Evolutionary conservation across 371 early-diverging fungal species (phyloP).

Genomic region (Mucor sp.): DNA sequence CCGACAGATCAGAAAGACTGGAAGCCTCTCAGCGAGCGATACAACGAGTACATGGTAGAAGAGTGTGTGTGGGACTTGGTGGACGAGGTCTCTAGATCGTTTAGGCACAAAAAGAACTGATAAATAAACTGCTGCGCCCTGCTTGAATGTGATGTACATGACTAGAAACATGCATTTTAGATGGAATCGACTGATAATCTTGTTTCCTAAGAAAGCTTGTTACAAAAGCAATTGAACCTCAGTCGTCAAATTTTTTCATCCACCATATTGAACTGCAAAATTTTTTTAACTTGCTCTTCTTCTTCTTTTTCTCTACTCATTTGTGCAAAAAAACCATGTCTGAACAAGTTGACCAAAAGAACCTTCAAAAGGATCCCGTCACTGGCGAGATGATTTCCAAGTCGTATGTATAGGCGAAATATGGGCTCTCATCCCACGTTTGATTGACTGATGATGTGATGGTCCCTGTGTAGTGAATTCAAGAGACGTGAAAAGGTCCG

Average conservation of each 20-base stretch:
- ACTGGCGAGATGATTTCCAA: constrained; percentile 97
- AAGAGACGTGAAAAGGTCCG: constrained; percentile 93
- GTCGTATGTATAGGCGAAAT: constrained; percentile 59
- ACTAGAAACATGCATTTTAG: background rate
- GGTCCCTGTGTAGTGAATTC: constrained; percentile 69
- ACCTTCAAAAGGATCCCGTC: constrained; percentile 80
- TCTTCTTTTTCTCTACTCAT: background rate
- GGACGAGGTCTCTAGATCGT: constrained; percentile 58
- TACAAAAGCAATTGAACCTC: background rate
- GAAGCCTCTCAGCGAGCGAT: constrained; percentile 64
- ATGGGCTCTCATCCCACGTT: background rate
- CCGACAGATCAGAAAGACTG: constrained; percentile 56
- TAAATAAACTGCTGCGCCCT: background rate
- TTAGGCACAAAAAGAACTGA: constrained; percentile 15
- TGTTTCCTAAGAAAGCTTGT: background rate
- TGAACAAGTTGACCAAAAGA: constrained; percentile 57
- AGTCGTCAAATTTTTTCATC: background rate
- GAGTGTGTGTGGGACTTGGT: constrained; percentile 68
- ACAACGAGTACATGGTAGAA: constrained; percentile 65
- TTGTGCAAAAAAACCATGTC: constrained; percentile 13
- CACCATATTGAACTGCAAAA: background rate
- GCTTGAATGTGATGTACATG: too few relatives aligned
- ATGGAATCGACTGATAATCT: constrained; percentile 6
- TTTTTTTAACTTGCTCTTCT: constrained; percentile 9
- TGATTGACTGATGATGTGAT: background rate